A percentile compares a stretch with the other conserved stretches of the same genome.
Evolutionary conservation across 192 early-diverging fungal genomes (phyloP).

Genomic region (Coemansia erecta): DNA sequence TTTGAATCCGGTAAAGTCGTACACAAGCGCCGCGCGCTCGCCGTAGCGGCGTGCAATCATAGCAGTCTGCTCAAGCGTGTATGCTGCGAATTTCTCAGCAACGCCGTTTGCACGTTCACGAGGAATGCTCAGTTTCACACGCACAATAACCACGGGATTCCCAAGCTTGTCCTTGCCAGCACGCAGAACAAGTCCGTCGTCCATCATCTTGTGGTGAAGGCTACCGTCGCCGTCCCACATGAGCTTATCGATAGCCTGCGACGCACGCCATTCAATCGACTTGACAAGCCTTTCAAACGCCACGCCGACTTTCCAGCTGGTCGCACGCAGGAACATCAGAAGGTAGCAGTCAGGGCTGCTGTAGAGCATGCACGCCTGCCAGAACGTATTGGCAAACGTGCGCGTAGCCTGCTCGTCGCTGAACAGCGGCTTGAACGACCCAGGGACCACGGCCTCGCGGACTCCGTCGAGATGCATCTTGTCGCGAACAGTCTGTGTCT

Average conservation of each 20-base stretch:
- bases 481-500: conserved; percentile 28
- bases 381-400: conserved; percentile 31
- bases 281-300: conserved; percentile 64
- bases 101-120: conserved; percentile 24
- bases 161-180: conserved; percentile 52
- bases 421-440: conserved; percentile 34
- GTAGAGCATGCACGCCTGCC: conserved; percentile 33
- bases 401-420: conserved; percentile 14
- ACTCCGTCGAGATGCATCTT: conserved; percentile 35
- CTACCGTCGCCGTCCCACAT: conserved; percentile 58
- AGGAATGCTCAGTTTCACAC: conserved; percentile 20
- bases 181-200: conserved; percentile 48
- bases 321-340: conserved; percentile 72
- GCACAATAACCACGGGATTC: conserved; percentile 43
- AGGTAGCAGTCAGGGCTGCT: conserved; percentile 66
- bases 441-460: conserved; percentile 15
- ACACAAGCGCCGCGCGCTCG: conserved; percentile 61
- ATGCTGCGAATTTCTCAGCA: conserved; percentile 22
- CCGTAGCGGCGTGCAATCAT: conserved; percentile 19
- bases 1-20: conserved; percentile 71
- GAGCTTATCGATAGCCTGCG: conserved; percentile 57
- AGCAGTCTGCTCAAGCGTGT: conserved; percentile 26
- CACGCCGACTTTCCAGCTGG: conserved; percentile 72
- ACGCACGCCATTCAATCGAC: conserved; percentile 68
- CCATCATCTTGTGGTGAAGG: conserved; percentile 43